Evolutionary conservation across 2,329 filamentous ascomycete species (phyloP).

Genomic region (Onygenales sp.): DNA sequence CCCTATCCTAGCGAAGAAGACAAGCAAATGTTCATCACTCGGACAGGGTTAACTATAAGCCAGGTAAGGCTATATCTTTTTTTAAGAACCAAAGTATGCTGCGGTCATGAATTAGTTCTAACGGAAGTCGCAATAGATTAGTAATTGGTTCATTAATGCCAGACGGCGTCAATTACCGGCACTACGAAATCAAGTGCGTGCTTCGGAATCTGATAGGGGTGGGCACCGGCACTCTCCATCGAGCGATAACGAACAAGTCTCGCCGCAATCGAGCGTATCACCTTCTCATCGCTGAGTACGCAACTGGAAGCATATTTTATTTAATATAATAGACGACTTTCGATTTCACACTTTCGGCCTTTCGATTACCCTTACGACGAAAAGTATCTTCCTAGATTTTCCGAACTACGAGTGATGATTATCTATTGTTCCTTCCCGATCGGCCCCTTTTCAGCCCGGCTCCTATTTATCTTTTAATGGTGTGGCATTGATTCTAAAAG

Average conservation of each 20-base stretch:
- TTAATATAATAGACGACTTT: not conserved
- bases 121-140: constrained; percentile 28
- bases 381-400: not conserved
- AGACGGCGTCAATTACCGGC: constrained; percentile 39
- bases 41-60: constrained; percentile 70
- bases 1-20: constrained; percentile 84
- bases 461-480: not conserved
- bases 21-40: constrained; percentile 69
- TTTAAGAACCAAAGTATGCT: not conserved
- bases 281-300: not conserved
- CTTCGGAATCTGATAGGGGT: constrained; percentile 5
- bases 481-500: not conserved
- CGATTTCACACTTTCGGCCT: not conserved
- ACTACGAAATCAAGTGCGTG: constrained; percentile 34
- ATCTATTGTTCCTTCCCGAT: not conserved
- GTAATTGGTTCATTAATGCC: constrained; percentile 47
- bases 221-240: constrained; percentile 1
- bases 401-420: not conserved
- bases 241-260: constrained; percentile 3
- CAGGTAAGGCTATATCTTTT: constrained; percentile 27
- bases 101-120: not conserved
- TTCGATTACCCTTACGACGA: not conserved
- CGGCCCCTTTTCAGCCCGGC: not conserved
- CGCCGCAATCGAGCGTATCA: constrained; percentile 3
- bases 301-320: not conserved